Conservation (phyloP, 352 stramenopile species). For the Thalassiosira oceanica region DNA sequence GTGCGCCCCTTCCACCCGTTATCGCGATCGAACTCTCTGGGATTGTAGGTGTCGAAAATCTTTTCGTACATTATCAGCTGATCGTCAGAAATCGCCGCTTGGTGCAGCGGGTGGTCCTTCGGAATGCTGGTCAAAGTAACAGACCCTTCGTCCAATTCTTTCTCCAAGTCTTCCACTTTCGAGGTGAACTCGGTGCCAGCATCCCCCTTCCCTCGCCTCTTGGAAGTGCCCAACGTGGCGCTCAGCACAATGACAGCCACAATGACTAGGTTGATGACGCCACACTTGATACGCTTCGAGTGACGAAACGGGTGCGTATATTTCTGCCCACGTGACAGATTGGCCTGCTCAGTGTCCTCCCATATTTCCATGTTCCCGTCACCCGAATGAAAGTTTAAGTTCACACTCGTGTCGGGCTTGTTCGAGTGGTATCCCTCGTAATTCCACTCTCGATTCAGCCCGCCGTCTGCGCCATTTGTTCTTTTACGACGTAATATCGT, state of each 20-base stretch:
- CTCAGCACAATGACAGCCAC: constrained; percentile 3
- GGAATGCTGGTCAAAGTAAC: neutral
- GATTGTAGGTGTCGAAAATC: neutral
- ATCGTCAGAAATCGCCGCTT: neutral
- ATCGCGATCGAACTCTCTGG: neutral
- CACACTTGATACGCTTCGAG: neutral
- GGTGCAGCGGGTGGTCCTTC: neutral
- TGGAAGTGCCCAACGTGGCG: neutral
- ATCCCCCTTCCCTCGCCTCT: neutral
- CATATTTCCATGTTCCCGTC: neutral
- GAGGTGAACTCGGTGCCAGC: too few relatives aligned
- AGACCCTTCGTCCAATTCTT: constrained; percentile 1
- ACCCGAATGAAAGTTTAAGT: neutral
- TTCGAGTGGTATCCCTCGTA: constrained; percentile 1
- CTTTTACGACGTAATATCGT: constrained; percentile 1
- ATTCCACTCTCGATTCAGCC: constrained; percentile 8
- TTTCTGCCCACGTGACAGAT: constrained; percentile 3
- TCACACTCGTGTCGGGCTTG: neutral
- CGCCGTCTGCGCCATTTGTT: neutral
- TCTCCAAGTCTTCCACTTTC: too few relatives aligned
- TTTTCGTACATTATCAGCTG: neutral
- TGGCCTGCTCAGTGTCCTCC: constrained; percentile 2
- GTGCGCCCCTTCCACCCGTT: constrained; percentile 7
- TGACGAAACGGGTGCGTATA: constrained; percentile 11
- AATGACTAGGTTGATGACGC: constrained; percentile 2